Conservation (phyloP, 106 monocot genomes). For the Alisma plantagoaquatica region DNA sequence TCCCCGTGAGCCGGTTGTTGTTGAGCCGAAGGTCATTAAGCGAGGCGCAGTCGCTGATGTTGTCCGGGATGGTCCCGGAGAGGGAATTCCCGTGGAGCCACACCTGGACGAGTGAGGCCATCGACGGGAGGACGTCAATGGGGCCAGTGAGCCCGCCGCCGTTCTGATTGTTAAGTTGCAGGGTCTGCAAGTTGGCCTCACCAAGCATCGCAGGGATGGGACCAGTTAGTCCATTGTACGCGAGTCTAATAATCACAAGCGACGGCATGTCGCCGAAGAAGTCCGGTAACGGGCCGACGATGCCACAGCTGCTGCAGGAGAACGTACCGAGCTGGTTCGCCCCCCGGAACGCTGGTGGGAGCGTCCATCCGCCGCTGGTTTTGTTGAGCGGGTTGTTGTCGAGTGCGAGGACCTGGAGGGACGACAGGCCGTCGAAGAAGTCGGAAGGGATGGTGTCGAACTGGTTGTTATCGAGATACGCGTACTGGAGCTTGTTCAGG, state of each 20-base stretch:
- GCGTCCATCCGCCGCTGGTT: constrained; percentile 34
- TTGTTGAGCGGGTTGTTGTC: constrained; percentile 54
- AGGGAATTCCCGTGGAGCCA: constrained; percentile 67
- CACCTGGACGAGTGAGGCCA: constrained; percentile 25
- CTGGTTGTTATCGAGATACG: constrained; percentile 37
- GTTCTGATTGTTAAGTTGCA: constrained; percentile 59
- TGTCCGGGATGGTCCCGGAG: constrained; percentile 37
- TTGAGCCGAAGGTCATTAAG: constrained; percentile 37
- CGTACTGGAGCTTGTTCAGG: constrained; percentile 33
- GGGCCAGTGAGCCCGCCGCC: constrained; percentile 26
- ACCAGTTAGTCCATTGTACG: constrained; percentile 50
- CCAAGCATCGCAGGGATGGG: constrained; percentile 25
- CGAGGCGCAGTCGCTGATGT: constrained; percentile 16
- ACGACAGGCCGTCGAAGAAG: constrained; percentile 50
- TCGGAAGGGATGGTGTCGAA: constrained; percentile 61
- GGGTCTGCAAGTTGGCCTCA: constrained; percentile 23
- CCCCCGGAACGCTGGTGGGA: constrained; percentile 25
- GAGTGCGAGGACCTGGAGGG: constrained; percentile 40
- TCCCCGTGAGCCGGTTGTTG: constrained; percentile 47
- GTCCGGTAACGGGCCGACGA: constrained; percentile 42
- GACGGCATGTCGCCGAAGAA: constrained; percentile 35
- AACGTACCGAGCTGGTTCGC: constrained; percentile 35
- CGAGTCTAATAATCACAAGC: constrained; percentile 25
- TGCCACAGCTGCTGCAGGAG: constrained; percentile 20
- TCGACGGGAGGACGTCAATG: constrained; percentile 35